Conservation (phyloP, 2,329 filamentous ascomycete genomes). For the Dendryphion nanum region DNA sequence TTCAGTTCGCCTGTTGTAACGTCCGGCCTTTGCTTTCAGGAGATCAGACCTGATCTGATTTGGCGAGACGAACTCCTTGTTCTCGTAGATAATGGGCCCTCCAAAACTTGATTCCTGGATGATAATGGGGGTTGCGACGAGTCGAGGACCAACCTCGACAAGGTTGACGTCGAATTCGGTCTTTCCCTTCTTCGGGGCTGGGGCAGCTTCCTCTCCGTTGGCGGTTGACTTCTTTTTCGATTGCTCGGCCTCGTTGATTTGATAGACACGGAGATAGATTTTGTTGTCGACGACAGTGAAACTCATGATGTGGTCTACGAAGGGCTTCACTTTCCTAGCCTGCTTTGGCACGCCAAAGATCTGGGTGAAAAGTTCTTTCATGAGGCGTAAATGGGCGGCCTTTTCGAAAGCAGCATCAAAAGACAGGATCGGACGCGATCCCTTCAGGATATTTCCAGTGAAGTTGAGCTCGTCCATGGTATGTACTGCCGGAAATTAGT, state of each 20-base stretch:
- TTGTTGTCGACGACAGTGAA: conserved; percentile 90
- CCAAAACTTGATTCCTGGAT: conserved; percentile 95
- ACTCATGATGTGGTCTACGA: conserved; percentile 91
- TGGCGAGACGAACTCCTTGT: conserved; percentile 93
- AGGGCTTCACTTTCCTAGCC: conserved; percentile 88
- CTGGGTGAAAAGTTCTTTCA: conserved; percentile 88
- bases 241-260: conserved; percentile 81
- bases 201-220: conserved; percentile 24
- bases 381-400: conserved; percentile 73
- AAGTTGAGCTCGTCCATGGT: conserved; percentile 98
- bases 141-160: conserved; percentile 89
- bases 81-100: conserved; percentile 96
- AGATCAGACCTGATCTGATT: conserved; percentile 90
- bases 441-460: conserved; percentile 73
- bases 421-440: conserved; percentile 60
- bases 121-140: conserved; percentile 90
- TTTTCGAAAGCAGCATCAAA: conserved; percentile 87
- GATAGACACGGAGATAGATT: conserved; percentile 94
- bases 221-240: conserved; percentile 45
- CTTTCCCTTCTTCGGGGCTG: conserved; percentile 46
- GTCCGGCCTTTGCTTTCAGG: conserved; percentile 70
- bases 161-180: conserved; percentile 74
- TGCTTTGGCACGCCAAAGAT: conserved; percentile 90
- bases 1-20: conserved; percentile 75
- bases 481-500: conserved; percentile 60